Base-by-base conservation (phyloP, 176 grass and related monocot species). In the Oryza nivara region DNA sequence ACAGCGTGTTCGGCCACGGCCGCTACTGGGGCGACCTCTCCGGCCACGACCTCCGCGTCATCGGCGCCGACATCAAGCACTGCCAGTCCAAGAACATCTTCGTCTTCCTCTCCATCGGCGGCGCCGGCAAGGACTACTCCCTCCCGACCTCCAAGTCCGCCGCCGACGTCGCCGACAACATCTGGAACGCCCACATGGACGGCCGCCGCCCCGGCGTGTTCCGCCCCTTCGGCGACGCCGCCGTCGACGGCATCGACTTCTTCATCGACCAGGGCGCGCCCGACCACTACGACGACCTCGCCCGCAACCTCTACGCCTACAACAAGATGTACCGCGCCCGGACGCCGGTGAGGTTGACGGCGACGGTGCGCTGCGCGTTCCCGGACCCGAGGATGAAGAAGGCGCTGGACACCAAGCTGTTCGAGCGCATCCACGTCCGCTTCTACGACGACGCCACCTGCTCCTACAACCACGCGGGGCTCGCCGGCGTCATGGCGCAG, bases 341-440 rank as follows among this genome's bases (percentile, higher is more conserved):
- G 6, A 28, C 4, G 5, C 1, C 17, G 22, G 14, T 83, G 15
- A 22, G 43, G 20, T 68, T 91, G 25, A 85, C 81, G 45, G 94
- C 89, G 9, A 86, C 94, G n/a, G 79, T 87, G 4, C 87, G 82
- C 25, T 96, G 85, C 60, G 82, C 82, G 12, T 97, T 13, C 78
- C 89, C 89, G 1, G 94, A 93, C 73, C 0, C 16, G 10, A 76
- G 40, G 13, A 44, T 82, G 1, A 75, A 72, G 14, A 16, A 9
- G 25, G 91, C 91, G 32, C 78, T 94, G 0, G 13, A 30, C 6
- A 94, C 89, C 14, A 85, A 79, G 17, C 66, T 88, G 0, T 97
- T 97, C 41, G 82, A 90, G 75, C 92, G 87, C 40, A 65, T 97
- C 40, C 92, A 90, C 87, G 91, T 94, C 1, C 30, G 91, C 3